These are phyloP conservation scores for Mycena alexandri DNA, from an alignment of 768 basidiomycete species.

Conservation along the genomic window DNA sequence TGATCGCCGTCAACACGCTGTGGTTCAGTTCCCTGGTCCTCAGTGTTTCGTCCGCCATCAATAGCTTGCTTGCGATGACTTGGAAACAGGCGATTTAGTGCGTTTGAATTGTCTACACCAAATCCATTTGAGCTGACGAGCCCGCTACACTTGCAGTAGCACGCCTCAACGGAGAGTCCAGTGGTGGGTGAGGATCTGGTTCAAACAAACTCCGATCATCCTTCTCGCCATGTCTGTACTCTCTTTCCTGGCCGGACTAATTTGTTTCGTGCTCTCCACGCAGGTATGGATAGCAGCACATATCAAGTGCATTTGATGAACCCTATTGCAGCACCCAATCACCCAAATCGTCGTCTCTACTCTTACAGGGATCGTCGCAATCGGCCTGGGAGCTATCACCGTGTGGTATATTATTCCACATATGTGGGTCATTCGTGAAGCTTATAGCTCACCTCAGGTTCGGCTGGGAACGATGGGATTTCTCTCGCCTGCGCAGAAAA, in stretches of 20 bases:
- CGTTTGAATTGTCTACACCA: not conserved
- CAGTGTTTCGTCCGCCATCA: slow-evolving; percentile 30
- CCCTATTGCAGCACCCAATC: slow-evolving; percentile 2
- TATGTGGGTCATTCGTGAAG: not conserved
- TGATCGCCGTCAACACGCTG: slow-evolving; percentile 23
- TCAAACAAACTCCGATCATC: slow-evolving; percentile 30
- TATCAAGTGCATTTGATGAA: not conserved
- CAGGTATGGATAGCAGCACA: not conserved
- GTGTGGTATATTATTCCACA: slow-evolving; percentile 13
- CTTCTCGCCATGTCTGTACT: slow-evolving; percentile 25
- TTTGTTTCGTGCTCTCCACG: slow-evolving; percentile 16
- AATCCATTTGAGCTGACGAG: not conserved
- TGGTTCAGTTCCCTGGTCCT: slow-evolving; percentile 31
- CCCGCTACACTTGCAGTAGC: slow-evolving; percentile 7
- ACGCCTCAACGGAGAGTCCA: slow-evolving; percentile 29
- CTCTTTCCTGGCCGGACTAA: not conserved
- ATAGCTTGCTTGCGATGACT: slow-evolving; percentile 32
- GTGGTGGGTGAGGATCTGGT: slow-evolving; percentile 33
- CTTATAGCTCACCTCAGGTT: slow-evolving; percentile 16
- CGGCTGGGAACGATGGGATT: slow-evolving; percentile 31
- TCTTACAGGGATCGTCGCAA: slow-evolving; percentile 18
- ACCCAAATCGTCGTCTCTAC: slow-evolving; percentile 25
- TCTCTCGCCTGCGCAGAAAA: slow-evolving; percentile 27
- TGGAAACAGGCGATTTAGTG: slow-evolving; percentile 34
- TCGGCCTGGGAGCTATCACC: slow-evolving; percentile 24